Conservation (phyloP, 768 basidiomycete genomes). For the Tulasnella sp. region DNA sequence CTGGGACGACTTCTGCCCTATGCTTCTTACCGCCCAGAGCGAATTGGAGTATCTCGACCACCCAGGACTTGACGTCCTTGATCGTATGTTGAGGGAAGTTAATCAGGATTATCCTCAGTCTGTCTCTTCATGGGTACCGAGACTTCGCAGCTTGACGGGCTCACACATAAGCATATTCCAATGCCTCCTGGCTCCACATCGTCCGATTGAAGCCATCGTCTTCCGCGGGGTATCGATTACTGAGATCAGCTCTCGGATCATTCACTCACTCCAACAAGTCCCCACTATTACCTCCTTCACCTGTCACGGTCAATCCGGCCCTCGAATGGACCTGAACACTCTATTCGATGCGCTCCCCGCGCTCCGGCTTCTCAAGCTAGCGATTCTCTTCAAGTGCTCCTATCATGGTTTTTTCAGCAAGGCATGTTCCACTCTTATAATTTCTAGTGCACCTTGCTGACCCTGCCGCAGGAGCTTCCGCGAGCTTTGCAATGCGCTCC, state of each 20-base stretch:
- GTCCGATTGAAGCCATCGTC: neutral
- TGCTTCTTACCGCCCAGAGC: neutral
- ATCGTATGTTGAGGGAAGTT: neutral
- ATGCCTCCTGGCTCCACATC: neutral
- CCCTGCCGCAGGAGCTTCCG: neutral
- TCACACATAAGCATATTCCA: neutral
- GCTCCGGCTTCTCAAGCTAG: neutral
- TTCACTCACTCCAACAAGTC: neutral
- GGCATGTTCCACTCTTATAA: neutral
- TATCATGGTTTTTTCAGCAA: neutral
- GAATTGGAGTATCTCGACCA: neutral
- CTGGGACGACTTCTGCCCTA: neutral
- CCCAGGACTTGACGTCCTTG: neutral
- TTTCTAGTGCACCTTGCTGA: neutral
- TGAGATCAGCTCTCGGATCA: neutral
- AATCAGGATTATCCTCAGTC: neutral
- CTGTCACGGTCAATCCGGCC: neutral
- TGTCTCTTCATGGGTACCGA: neutral
- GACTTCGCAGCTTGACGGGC: neutral
- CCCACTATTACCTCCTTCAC: neutral
- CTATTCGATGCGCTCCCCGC: neutral
- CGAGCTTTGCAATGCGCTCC: neutral
- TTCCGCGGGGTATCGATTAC: neutral
- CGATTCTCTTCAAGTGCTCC: neutral
- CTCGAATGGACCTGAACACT: neutral